A percentile compares a stretch with the other conserved stretches of the same genome.
Evolutionary conservation across 2,329 filamentous ascomycete genomes (phyloP).

Genomic region (Epicoccum sorghinum): DNA sequence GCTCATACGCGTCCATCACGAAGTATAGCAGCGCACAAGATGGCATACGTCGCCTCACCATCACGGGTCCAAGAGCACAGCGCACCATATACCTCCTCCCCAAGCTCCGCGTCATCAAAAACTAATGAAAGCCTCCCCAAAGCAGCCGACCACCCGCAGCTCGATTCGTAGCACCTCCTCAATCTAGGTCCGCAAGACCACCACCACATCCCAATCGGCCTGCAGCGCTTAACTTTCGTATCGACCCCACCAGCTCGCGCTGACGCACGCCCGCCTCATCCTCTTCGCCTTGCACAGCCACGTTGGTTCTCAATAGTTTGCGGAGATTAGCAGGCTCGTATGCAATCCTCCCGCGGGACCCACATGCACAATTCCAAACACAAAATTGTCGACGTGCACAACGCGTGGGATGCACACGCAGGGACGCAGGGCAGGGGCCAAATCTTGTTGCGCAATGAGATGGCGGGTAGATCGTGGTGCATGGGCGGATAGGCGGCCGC

Average conservation of each 20-base stretch:
- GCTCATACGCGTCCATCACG: too few species aligned
- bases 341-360: neutral
- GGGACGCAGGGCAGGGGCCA: neutral
- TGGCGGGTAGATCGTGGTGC: conserved; percentile 1
- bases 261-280: neutral
- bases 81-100: too few species aligned
- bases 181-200: too few species aligned
- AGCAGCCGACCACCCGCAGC: neutral
- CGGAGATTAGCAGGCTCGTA: conserved; percentile 4
- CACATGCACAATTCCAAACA: neutral
- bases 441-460: neutral
- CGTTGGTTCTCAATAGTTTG: conserved; percentile 3
- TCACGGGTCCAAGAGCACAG: too few species aligned
- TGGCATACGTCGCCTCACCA: too few species aligned
- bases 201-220: conserved; percentile 4
- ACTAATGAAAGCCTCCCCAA: too few species aligned
- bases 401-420: neutral
- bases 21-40: too few species aligned
- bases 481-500: neutral
- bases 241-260: conserved; percentile 13
- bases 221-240: conserved; percentile 4
- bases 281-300: conserved; percentile 13
- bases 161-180: neutral
- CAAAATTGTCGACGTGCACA: neutral
- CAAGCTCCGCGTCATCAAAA: too few species aligned